Base-by-base conservation (phyloP, 2,329 filamentous ascomycete species). In the Helicocarpus griseus region DNA sequence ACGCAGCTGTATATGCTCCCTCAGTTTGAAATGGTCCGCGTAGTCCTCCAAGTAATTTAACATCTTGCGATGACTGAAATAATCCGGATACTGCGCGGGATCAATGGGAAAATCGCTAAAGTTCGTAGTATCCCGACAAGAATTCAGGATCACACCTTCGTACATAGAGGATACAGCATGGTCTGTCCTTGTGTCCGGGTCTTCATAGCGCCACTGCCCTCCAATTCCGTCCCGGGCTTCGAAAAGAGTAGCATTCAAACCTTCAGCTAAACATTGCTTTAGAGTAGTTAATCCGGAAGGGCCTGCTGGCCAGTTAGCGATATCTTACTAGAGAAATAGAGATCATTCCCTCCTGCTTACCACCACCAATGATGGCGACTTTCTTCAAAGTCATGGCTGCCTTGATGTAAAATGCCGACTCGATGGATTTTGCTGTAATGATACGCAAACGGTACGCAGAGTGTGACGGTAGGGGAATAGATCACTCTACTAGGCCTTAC, bases 71-170 rank as follows among this genome's bases (percentile, higher is more conserved):
- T 72, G 68, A 33, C 62, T 60, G 50, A 71, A 67, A 52, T 65
- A 71, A 50, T 69, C 63, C 0, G 64, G 59, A 50, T 71, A 69
- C 35, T 63, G 58, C 8, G 63, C 62, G 8, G 67, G 67, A 50
- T 73, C 69, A 19, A 71, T 59, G 3, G 68, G 69, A 52, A 71
- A 72, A 53, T 72, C 68, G 36, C 62, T 68, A 55, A 69, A 69
- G 46, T 60, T 60, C n/a, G 68, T 62, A 1, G 66, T 67, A 47
- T 69, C 65, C 45, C 69, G 65, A 52, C 62, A 69, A 4, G 66
- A 69, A 57, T 69, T 72, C 24, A 68, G 55, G 21, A 69, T 57
- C 5, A 66, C 61, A 36, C 68, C 63, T 28, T 66, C 58, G 57
- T 71, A 68, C 8, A 71, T 66, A 26, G 62, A 63, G 2, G 65